These are phyloP conservation scores for Aspergillus sparsus DNA, from an alignment of 495 filamentous ascomycete species.

Conservation along the genomic window DNA sequence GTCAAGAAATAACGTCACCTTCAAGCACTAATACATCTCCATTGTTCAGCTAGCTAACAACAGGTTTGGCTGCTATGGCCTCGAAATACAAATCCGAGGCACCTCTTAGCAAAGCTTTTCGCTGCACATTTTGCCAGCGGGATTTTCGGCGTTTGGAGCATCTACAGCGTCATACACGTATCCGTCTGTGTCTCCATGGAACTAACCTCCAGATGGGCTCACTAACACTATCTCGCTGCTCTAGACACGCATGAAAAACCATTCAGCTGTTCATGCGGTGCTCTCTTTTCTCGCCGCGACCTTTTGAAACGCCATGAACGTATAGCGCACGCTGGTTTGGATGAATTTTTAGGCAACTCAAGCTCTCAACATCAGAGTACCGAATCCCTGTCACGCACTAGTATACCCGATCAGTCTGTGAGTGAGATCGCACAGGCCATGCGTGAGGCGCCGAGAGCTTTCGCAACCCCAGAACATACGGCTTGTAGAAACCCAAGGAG, in stretches of 20 bases:
- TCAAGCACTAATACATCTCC: too few species aligned
- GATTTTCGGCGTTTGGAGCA: not conserved
- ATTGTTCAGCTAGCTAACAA: too few species aligned
- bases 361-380: not conserved
- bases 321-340: not conserved
- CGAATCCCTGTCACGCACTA: too few species aligned
- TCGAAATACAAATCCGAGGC: not conserved
- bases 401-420: too few species aligned
- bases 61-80: too few species aligned
- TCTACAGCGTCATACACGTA: not conserved
- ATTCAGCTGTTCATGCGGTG: not conserved
- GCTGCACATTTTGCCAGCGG: not conserved
- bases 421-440: too few species aligned
- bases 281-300: not conserved
- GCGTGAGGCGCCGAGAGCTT: too few species aligned
- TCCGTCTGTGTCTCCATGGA: too few species aligned
- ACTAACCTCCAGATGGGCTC: not conserved
- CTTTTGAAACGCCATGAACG: not conserved
- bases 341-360: not conserved
- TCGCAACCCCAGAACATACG: too few species aligned
- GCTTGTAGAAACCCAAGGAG: too few species aligned
- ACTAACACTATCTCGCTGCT: not conserved
- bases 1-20: too few species aligned
- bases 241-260: not conserved
- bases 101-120: not conserved